Conservation (phyloP, 192 early-diverging fungal genomes). For the Kappamyces sp. region DNA sequence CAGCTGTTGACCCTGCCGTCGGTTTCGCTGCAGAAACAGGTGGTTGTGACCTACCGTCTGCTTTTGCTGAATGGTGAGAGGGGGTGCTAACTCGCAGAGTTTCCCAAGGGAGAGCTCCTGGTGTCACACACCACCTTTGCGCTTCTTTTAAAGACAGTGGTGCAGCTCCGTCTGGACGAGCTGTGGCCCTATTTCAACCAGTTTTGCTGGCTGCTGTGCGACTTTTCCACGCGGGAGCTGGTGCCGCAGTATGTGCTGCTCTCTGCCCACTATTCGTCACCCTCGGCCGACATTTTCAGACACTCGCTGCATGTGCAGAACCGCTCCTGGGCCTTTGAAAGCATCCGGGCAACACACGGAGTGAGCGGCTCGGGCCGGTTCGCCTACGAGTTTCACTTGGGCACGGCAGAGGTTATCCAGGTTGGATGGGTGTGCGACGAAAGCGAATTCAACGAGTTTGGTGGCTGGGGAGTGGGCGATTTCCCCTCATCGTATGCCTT, state of each 20-base stretch:
- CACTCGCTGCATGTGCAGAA: slow-evolving; percentile 51
- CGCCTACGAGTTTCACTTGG: slow-evolving; percentile 65
- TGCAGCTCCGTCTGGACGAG: not conserved
- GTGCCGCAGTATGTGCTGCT: no score
- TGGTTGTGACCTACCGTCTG: no score
- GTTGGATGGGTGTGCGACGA: slow-evolving; percentile 67
- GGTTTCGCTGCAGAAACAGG: no score
- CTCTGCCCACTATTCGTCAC: no score
- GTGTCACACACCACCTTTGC: not conserved
- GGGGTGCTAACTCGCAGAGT: not conserved
- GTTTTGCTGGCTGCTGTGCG: no score
- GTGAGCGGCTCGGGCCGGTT: slow-evolving; percentile 55
- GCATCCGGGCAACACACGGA: slow-evolving; percentile 48
- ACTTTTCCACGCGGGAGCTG: no score
- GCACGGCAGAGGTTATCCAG: slow-evolving; percentile 72
- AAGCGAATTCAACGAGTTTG: slow-evolving; percentile 67
- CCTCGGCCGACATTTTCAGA: no score
- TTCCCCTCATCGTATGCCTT: slow-evolving; percentile 65
- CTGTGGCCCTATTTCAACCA: slow-evolving; percentile 8
- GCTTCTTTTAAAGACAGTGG: not conserved
- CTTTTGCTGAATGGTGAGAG: no score
- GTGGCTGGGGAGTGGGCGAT: slow-evolving; percentile 71
- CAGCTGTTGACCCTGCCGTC: no score
- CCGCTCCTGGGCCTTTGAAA: slow-evolving; percentile 75
- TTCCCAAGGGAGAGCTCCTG: slow-evolving; percentile 2